A percentile compares a stretch with the other conserved stretches of the same genome.
phyloP scores from a whole-genome alignment of 805 yeast genomes.

The Novakomyces olei region DNA sequence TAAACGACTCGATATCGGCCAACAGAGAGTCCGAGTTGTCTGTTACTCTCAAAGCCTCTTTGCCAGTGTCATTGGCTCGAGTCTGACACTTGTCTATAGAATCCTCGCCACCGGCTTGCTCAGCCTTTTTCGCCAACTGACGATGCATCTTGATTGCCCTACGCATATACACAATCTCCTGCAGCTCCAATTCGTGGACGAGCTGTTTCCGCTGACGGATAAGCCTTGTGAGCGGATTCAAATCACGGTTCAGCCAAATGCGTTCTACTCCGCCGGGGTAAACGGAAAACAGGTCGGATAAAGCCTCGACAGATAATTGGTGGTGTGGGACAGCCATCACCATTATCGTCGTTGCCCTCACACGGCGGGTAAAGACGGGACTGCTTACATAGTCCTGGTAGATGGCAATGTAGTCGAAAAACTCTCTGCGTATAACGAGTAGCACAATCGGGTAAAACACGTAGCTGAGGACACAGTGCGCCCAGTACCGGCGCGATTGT shows the following conservation, averaged over 20 bases:
- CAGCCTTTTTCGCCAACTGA: not conserved
- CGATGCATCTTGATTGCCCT: constrained; percentile 7
- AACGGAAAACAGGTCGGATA: constrained; percentile 29
- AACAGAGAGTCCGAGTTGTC: too few species aligned
- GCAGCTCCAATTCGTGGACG: constrained; percentile 20
- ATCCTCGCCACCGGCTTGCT: constrained; percentile 1
- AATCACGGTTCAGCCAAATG: constrained; percentile 38
- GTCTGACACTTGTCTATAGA: too few species aligned
- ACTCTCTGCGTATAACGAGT: not conserved
- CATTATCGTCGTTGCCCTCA: constrained; percentile 31
- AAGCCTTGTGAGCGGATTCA: constrained; percentile 16
- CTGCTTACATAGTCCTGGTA: too few species aligned
- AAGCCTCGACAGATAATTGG: constrained; percentile 25
- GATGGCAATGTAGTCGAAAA: not conserved
- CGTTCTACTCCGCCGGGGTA: too few species aligned
- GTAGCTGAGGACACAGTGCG: constrained; percentile 70
- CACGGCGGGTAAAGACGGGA: too few species aligned
- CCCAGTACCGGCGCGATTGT: constrained; percentile 44
- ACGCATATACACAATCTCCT: constrained; percentile 20
- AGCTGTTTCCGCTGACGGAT: constrained; percentile 15
- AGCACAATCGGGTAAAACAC: constrained; percentile 37
- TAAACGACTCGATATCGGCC: too few species aligned
- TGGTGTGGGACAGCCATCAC: constrained; percentile 42
- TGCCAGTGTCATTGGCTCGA: too few species aligned
- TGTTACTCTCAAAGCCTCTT: too few species aligned